Base-by-base conservation (phyloP, 2,329 filamentous ascomycete genomes). In the Zelopaecilomyces penicillatus region DNA sequence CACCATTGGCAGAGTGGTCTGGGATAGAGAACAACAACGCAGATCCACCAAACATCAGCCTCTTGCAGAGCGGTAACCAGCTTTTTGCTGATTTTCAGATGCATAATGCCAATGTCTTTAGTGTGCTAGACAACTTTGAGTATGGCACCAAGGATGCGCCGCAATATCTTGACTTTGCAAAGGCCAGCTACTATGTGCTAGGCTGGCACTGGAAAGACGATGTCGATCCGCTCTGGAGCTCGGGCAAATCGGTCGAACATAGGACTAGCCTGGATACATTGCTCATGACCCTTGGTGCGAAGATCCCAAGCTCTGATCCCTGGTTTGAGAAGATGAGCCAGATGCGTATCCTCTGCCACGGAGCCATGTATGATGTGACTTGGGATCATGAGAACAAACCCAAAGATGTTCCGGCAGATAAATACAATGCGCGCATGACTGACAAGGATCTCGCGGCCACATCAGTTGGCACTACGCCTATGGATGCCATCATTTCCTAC, bases 41-140 rank as follows among this genome's bases (percentile, higher is more conserved):
- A n/a, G 5, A 32, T 6, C 8, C 30, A 3, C 32, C 31, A 19
- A 28, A 36, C 11, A 39, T 54, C 42, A 46, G 35, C 10, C 41
- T 56, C 1, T 37, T 57, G 4, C 28, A 39, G 6, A 47, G 43
- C 27, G 29, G 37, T 10, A 70, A 70, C 44, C 59, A 57, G 29
- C 56, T 69, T 1, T 70, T 71, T 48, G 52, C 65, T 0, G 69
- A 72, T 51, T 70, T 56, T 44, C 64, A 66, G 45, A 51, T 52
- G 11, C 69, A 71, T 46, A 63, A 64, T 50, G 37, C 52, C 4
- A 70, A 69, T 42, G 67, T 70, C 5, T 69, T 72, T 42, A 60
- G 53, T 41, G 62, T 66, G 5, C 12, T 69, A 3, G 68, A 71
- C 48, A 63, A 60, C 29, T 66, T 71, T 19, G 41, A 53, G 6